Conservation (phyloP, 108 stramenopile species). For the Nannochloropsis granulata region DNA sequence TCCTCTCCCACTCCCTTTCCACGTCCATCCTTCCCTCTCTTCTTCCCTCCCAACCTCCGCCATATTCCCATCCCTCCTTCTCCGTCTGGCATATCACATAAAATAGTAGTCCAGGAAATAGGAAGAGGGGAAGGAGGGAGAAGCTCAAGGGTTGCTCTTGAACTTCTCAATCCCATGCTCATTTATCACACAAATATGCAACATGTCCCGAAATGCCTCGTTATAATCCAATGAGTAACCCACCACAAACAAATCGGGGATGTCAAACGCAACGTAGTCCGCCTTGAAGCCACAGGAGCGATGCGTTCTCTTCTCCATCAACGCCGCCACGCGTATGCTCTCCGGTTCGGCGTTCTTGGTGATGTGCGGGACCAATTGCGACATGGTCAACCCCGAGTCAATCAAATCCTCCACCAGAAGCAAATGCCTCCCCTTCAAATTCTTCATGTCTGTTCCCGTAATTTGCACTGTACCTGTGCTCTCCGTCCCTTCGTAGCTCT, state of each 20-base stretch:
- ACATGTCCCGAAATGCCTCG: slow-evolving; percentile 41
- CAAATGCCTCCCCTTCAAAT: slow-evolving; percentile 30
- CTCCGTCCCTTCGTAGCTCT: slow-evolving; percentile 35
- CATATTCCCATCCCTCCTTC: no score
- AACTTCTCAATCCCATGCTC: slow-evolving; percentile 33
- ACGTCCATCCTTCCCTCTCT: no score
- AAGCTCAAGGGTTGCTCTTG: not conserved
- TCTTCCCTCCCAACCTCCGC: no score
- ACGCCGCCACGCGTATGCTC: slow-evolving; percentile 20
- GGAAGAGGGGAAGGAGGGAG: not conserved
- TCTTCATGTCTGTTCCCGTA: slow-evolving; percentile 10
- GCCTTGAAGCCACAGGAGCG: slow-evolving; percentile 34
- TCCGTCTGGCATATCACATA: not conserved
- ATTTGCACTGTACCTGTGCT: slow-evolving; percentile 33
- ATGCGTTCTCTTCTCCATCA: slow-evolving; percentile 39
- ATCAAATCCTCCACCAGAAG: slow-evolving; percentile 40
- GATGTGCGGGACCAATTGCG: slow-evolving; percentile 21
- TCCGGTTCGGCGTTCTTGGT: not conserved
- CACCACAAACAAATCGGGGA: slow-evolving; percentile 42
- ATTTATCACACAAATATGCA: slow-evolving; percentile 41
- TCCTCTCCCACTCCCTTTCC: not conserved
- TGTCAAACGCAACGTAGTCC: slow-evolving; percentile 40
- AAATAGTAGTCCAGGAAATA: not conserved
- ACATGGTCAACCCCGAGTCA: slow-evolving; percentile 43
- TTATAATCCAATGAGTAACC: slow-evolving; percentile 46